Evolutionary conservation across 2,329 filamentous ascomycete species (phyloP).

Genomic region (Ceratocystis cubensis): DNA sequence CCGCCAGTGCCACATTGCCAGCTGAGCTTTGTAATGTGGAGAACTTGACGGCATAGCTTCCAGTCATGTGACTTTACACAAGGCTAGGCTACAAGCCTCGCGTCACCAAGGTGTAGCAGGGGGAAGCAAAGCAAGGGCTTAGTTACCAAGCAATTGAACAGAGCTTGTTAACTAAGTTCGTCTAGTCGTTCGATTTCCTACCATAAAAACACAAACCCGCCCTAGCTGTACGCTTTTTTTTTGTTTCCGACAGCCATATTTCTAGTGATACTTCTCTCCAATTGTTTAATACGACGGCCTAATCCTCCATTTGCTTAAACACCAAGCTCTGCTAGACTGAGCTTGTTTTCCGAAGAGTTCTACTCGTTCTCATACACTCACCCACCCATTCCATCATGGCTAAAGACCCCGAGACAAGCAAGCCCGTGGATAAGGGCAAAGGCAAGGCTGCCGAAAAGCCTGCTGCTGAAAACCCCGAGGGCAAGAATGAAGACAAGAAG

Average conservation of each 20-base stretch:
- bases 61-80: conserved; percentile 18
- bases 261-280: conserved; percentile 1
- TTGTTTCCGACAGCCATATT: background rate
- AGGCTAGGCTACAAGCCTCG: conserved; percentile 30
- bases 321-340: conserved; percentile 2
- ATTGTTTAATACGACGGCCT: background rate
- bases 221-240: conserved; percentile 9
- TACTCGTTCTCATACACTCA: conserved; percentile 5
- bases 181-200: conserved; percentile 8
- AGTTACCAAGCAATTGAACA: background rate
- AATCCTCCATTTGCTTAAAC: background rate
- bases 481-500: conserved; percentile 61
- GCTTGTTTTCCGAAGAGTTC: conserved; percentile 6
- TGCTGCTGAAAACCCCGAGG: conserved; percentile 40
- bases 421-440: conserved; percentile 87
- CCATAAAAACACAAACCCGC: conserved; percentile 15
- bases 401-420: conserved; percentile 79
- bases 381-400: conserved; percentile 53
- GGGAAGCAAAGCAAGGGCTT: background rate
- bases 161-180: conserved; percentile 15
- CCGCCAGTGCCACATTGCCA: background rate
- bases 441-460: conserved; percentile 68
- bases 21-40: background rate
- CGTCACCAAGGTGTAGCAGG: conserved; percentile 26
- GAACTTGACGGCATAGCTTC: background rate